phyloP scores from a whole-genome alignment of 192 early-diverging fungal species.

The Coemansia sp. region DNA sequence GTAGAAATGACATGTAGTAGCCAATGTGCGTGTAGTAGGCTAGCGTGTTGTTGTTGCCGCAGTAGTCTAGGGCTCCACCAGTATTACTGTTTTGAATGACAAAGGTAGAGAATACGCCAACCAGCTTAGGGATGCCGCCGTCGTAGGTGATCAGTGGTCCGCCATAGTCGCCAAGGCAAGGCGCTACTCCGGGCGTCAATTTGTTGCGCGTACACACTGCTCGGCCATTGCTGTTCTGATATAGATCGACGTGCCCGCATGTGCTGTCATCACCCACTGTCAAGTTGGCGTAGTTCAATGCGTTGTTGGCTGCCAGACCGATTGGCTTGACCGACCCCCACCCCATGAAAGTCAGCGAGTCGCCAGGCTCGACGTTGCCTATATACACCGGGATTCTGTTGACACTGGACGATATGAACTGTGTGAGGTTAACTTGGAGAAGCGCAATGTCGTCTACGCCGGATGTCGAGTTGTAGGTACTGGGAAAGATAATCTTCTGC shows the following conservation, averaged over 20 bases:
- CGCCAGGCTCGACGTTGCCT: constrained; percentile 28
- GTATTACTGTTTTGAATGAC: constrained; percentile 9
- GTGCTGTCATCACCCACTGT: constrained; percentile 40
- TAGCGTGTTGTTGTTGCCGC: constrained; percentile 37
- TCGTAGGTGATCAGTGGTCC: constrained; percentile 42
- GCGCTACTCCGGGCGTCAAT: constrained; percentile 30
- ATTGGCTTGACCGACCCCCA: constrained; percentile 41
- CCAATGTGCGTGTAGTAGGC: constrained; percentile 42
- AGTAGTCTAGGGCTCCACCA: constrained; percentile 28
- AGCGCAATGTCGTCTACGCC: constrained; percentile 45
- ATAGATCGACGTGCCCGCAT: constrained; percentile 25
- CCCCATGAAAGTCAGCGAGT: constrained; percentile 41
- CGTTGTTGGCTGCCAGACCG: constrained; percentile 28
- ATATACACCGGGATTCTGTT: constrained; percentile 40
- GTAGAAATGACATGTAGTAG: constrained; percentile 40
- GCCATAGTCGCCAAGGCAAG: constrained; percentile 46
- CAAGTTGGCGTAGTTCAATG: constrained; percentile 35
- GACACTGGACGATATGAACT: constrained; percentile 18
- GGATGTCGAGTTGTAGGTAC: constrained; percentile 25
- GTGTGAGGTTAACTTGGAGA: constrained; percentile 34
- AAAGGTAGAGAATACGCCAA: constrained; percentile 40
- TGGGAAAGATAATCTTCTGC: constrained; percentile 30
- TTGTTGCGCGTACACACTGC: constrained; percentile 44
- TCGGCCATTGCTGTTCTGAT: constrained; percentile 41
- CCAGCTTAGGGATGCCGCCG: constrained; percentile 30